Evolutionary conservation across 2,329 filamentous ascomycete genomes (phyloP).

Genomic region (Colletotrichum paranaense): DNA sequence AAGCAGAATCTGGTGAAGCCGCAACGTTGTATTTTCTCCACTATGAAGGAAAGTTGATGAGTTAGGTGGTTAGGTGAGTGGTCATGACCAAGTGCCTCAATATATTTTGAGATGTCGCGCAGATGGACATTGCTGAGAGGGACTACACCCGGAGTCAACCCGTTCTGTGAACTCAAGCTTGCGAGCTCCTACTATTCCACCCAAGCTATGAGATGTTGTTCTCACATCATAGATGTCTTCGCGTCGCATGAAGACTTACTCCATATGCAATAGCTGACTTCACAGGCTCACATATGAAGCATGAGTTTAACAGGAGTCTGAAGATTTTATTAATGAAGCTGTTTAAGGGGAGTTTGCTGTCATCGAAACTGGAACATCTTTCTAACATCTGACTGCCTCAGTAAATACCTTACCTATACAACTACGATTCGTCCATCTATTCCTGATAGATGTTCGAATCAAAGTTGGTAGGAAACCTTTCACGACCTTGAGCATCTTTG

Average conservation of each 20-base stretch:
- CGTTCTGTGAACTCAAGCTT: not conserved
- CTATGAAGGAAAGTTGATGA: not conserved
- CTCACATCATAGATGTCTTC: no score
- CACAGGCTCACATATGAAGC: no score
- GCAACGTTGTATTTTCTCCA: not conserved
- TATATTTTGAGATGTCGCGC: not conserved
- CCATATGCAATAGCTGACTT: no score
- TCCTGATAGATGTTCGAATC: conserved; percentile 39
- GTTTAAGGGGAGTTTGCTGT: no score
- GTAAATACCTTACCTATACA: no score
- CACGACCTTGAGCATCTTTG: conserved; percentile 60
- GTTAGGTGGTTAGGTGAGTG: not conserved
- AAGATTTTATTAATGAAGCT: no score
- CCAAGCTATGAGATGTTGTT: no score
- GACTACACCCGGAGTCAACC: not conserved
- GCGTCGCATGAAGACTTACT: no score
- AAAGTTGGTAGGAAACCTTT: conserved; percentile 47
- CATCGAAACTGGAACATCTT: no score
- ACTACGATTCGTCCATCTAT: not conserved
- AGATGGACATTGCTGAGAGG: not conserved
- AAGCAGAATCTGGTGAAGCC: not conserved
- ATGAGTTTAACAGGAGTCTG: no score
- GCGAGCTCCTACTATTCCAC: no score
- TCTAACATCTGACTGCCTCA: no score
- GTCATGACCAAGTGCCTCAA: not conserved